A percentile compares a stretch with the other conserved stretches of the same genome.
Evolutionary conservation across 1,139 yeast species (phyloP).

Genomic region (Candida buenavistaensis): DNA sequence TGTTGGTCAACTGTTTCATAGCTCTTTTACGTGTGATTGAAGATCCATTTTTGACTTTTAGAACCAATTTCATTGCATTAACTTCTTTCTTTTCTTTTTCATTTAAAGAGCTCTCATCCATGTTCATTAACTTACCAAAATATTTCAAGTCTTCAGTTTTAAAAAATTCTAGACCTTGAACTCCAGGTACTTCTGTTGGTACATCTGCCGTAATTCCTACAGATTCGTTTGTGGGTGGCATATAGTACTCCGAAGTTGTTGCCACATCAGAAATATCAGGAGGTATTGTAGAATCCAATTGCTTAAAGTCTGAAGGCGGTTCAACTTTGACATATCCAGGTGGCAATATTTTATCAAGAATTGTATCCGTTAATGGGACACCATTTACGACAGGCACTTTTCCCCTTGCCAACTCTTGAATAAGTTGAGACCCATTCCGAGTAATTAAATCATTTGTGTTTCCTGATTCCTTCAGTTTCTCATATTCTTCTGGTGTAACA

Average conservation of each 20-base stretch:
- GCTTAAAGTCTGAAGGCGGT: constrained; percentile 51
- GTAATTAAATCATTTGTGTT: background rate
- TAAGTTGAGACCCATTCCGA: constrained; percentile 1
- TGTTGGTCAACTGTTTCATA: constrained; percentile 64
- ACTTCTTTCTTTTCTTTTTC: constrained; percentile 59
- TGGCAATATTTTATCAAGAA: constrained; percentile 55
- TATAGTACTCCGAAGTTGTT: constrained; percentile 18
- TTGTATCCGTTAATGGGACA: constrained; percentile 48
- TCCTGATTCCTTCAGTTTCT: constrained; percentile 11
- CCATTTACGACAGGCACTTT: constrained; percentile 46
- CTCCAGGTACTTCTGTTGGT: constrained; percentile 63
- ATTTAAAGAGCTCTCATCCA: constrained; percentile 31
- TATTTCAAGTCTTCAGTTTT: constrained; percentile 72
- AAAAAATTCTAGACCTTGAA: constrained; percentile 57
- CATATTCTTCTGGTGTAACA: constrained; percentile 36
- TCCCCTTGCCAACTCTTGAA: constrained; percentile 13
- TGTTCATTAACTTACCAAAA: constrained; percentile 61
- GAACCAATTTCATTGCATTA: constrained; percentile 60
- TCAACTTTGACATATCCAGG: constrained; percentile 48
- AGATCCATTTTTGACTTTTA: constrained; percentile 77
- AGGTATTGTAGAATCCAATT: constrained; percentile 21
- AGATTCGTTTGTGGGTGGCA: constrained; percentile 23
- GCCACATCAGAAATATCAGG: constrained; percentile 37
- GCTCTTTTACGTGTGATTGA: constrained; percentile 70
- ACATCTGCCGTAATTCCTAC: constrained; percentile 16